A percentile compares a stretch with the other conserved stretches of the same genome.
Conservation (phyloP, 371 early-diverging fungal genomes). For the Haplosporangium sp. region DNA sequence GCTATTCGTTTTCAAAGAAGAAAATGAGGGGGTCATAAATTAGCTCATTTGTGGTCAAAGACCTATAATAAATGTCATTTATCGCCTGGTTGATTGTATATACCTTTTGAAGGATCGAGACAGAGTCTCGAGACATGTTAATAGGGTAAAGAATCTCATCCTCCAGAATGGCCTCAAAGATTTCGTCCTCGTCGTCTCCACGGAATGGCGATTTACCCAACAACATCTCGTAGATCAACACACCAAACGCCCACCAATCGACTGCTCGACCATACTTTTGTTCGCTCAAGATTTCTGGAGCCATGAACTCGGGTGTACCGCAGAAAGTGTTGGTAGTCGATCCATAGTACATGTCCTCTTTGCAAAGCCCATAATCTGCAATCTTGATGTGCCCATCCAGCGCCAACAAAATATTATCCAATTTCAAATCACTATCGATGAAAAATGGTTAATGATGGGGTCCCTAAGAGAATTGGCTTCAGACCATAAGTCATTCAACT, state of each 20-base stretch:
- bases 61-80: not conserved
- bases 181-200: conserved; percentile 95
- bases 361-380: conserved; percentile 99
- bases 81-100: not conserved
- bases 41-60: no score
- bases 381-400: conserved; percentile 97
- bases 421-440: conserved; percentile 88
- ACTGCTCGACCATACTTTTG: conserved; percentile 93
- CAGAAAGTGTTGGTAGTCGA: conserved; percentile 92
- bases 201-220: conserved; percentile 94
- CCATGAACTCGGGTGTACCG: conserved; percentile 99
- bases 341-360: conserved; percentile 91
- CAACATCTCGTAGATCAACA: conserved; percentile 98
- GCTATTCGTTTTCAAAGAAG: conserved; percentile 55
- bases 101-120: conserved; percentile 86
- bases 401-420: conserved; percentile 97
- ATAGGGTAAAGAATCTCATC: conserved; percentile 93
- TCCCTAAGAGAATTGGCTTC: not conserved
- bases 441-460: not conserved
- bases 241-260: conserved; percentile 99
- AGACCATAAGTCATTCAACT: not conserved
- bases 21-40: not conserved
- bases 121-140: conserved; percentile 90
- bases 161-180: conserved; percentile 93
- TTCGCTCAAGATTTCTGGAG: conserved; percentile 96